Evolutionary conservation across 2,329 filamentous ascomycete genomes (phyloP).

Genomic region (Rhinocladiella similis): DNA sequence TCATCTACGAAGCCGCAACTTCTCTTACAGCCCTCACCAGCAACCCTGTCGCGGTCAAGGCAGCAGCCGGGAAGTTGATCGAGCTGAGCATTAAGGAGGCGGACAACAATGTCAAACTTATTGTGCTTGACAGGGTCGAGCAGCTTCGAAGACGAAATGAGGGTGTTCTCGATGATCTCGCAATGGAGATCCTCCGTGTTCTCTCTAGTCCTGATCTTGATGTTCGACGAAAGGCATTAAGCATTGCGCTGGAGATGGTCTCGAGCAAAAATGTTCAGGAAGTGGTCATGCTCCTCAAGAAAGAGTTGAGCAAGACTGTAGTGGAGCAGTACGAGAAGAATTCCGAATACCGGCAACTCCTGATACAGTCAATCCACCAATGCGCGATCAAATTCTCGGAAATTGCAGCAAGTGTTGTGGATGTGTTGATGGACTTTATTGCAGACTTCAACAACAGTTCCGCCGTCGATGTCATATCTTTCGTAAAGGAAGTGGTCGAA

Average conservation of each 20-base stretch:
- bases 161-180: constrained; percentile 86
- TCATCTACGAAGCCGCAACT: constrained; percentile 95
- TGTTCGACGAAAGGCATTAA: constrained; percentile 86
- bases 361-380: constrained; percentile 96
- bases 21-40: constrained; percentile 90
- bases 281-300: constrained; percentile 92
- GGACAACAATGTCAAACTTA: constrained; percentile 99
- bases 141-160: constrained; percentile 84
- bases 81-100: constrained; percentile 96
- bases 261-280: constrained; percentile 99
- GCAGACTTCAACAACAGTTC: constrained; percentile 97
- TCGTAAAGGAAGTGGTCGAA: constrained; percentile 98
- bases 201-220: constrained; percentile 95
- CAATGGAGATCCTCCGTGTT: constrained; percentile 95
- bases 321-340: constrained; percentile 99
- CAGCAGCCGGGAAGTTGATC: constrained; percentile 92
- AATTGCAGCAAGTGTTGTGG: constrained; percentile 93
- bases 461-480: constrained; percentile 95
- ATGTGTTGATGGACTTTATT: constrained; percentile 98
- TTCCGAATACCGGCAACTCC: constrained; percentile 86
- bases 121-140: constrained; percentile 92
- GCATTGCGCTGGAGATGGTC: constrained; percentile 93
- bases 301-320: constrained; percentile 95
- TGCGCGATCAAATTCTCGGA: constrained; percentile 99
- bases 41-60: constrained; percentile 97